phyloP scores from a whole-genome alignment of 495 filamentous ascomycete genomes.

The Aspergillus affinis region DNA sequence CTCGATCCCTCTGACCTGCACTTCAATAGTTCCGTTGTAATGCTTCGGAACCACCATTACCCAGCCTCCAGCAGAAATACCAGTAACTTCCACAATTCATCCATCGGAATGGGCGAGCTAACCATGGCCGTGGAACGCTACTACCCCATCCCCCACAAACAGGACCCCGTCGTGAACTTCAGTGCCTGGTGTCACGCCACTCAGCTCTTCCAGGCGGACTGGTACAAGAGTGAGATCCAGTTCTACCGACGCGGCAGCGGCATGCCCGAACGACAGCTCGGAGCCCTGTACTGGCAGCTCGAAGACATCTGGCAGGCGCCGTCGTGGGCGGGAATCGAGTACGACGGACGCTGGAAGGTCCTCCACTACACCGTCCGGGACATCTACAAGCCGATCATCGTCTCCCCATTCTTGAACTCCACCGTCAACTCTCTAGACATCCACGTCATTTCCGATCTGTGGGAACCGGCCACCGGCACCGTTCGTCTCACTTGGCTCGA shows the following conservation, averaged over 20 bases:
- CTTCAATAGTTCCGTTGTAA: slow-evolving; percentile 61
- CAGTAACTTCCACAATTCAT: slow-evolving; percentile 37
- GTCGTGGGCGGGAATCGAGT: slow-evolving; percentile 65
- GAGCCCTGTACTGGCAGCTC: slow-evolving; percentile 67
- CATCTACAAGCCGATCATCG: slow-evolving; percentile 59
- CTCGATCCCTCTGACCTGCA: slow-evolving; percentile 49
- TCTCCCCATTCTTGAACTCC: slow-evolving; percentile 61
- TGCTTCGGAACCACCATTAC: slow-evolving; percentile 67
- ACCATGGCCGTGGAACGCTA: slow-evolving; percentile 58
- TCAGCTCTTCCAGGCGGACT: slow-evolving; percentile 68
- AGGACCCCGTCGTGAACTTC: slow-evolving; percentile 61
- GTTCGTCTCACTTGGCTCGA: slow-evolving; percentile 42
- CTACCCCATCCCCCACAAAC: slow-evolving; percentile 61
- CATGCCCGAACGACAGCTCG: slow-evolving; percentile 59
- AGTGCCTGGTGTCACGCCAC: slow-evolving; percentile 68
- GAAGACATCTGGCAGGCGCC: slow-evolving; percentile 72
- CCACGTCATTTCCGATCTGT: slow-evolving; percentile 55
- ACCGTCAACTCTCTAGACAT: slow-evolving; percentile 54
- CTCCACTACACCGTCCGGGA: slow-evolving; percentile 61
- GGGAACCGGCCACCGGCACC: slow-evolving; percentile 33
- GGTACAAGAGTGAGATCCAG: slow-evolving; percentile 62
- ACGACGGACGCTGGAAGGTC: slow-evolving; percentile 65
- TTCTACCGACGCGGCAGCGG: slow-evolving; percentile 66
- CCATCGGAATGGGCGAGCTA: slow-evolving; percentile 61
- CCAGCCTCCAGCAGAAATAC: slow-evolving; percentile 48